Evolutionary conservation across 176 grass and related monocot genomes (phyloP), one percentile per base, ranked within the genome.

Genomic region (Bromus sterilis): DNA sequence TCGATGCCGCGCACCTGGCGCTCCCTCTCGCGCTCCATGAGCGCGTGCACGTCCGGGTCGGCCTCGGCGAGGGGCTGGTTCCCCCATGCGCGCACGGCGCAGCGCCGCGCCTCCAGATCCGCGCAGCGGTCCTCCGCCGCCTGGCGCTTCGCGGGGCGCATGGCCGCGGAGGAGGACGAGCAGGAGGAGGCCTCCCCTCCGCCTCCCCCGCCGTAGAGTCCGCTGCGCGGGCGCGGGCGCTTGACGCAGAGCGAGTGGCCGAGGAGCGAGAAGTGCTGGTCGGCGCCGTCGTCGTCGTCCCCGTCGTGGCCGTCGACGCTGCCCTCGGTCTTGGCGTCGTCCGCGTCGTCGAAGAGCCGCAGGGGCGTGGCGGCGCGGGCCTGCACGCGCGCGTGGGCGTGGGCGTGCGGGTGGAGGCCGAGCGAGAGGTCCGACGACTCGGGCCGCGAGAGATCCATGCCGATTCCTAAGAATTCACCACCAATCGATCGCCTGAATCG

Each of bases 1-100:
- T 98, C 96, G 85, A 98, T 93, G 16, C 96, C 96, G 18, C 82
- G 80, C 46, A 98, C 93, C 93, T 98, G 93, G 71, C 96, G 96
- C 11, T 84, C 76, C 39, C 83, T 85, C 86, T 98, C 96, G 73
- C 60, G 85, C 79, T 93, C 89, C 96, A 98, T 98, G 30, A 95
- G 85, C 42, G 77, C 82, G 76, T 91, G 92, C 58, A 95, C 82
- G 16, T 95, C 93, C 28, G 89, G 87, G 66, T 98, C 96, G 31
- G 96, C 90, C 6, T 77, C 81, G 11, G 91, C 90, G n/a, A 99
- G 85, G 20, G 93, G 37, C 77, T 89, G 80, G 76, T 95, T 95
- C 29, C 96, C 91, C 96, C 96, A 99, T 11, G 88, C 48, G 23
- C 81, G 90, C 53, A 99, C 96, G 1, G 80, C 79, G 34, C 56